phyloP scores from a whole-genome alignment of 2,329 filamentous ascomycete genomes.

The Zymoseptoria crescenta region DNA sequence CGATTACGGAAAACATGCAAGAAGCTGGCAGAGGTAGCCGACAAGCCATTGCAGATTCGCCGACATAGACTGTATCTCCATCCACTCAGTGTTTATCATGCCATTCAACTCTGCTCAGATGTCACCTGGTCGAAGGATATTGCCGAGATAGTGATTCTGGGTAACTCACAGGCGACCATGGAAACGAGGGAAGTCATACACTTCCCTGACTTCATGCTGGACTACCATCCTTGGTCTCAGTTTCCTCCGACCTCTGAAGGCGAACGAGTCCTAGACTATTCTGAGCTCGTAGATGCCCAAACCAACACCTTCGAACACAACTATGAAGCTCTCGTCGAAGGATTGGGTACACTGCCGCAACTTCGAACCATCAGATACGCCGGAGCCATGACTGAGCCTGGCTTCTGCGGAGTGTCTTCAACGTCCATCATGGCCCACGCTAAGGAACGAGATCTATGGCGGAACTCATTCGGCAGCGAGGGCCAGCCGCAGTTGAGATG shows the following conservation, averaged over 20 bases:
- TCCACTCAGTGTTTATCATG: not conserved
- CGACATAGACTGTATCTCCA: constrained; percentile 4
- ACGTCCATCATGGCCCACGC: not conserved
- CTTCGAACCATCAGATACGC: not conserved
- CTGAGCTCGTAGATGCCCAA: not conserved
- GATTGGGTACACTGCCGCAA: not conserved
- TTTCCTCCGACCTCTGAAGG: constrained; percentile 3
- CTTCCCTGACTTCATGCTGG: constrained; percentile 2
- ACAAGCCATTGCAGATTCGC: not conserved
- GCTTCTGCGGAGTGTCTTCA: not conserved
- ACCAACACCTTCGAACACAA: constrained; percentile 1
- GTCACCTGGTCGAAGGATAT: not conserved
- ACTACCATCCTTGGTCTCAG: constrained; percentile 5
- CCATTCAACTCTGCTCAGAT: constrained; percentile 1
- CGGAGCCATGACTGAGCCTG: constrained; percentile 6
- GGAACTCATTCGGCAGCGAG: not conserved
- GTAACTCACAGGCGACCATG: constrained; percentile 1
- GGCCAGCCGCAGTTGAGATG: constrained; percentile 1
- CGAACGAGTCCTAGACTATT: not conserved
- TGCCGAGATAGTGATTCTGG: constrained; percentile 1
- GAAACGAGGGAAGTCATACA: not conserved
- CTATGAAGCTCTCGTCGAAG: constrained; percentile 1
- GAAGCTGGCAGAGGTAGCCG: not conserved
- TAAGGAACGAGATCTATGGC: constrained; percentile 1
- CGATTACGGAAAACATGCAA: not conserved